Evolutionary conservation across 169 alveolate species (phyloP), one percentile per base, ranked within the genome.

Genomic region (Plasmodium blacklocki): DNA sequence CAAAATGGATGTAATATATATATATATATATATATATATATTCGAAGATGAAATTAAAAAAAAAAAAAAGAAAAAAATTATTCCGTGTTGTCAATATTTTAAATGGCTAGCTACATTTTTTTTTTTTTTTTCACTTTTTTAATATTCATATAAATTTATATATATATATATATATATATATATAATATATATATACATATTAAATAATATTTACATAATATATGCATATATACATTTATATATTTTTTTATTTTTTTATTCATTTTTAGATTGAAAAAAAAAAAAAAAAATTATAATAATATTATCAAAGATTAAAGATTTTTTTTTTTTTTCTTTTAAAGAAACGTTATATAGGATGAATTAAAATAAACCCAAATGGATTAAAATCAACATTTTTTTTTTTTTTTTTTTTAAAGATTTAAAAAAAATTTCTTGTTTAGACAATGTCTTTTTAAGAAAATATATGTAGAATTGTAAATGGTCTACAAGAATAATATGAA

Each of bases 231-330:
- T 66, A 66, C 43, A 66, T 23, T 29, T 39, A 23, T 66, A 18
- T 15, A n/a, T 54, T 62, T 62, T 21, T 23, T 4, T 39, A 39
- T 56, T 66, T 39, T 39, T 63, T 76, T 58, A 43, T 47, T 76
- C 63, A 76, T 76, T 76, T 56, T 63, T 76, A 76, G 88, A 76
- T 76, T 19, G 70, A 47, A 76, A 76, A 76, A 76, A 75, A 75
- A 45, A 63, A 39, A 58, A 21, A 76, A 43, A 76, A 26, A 18
- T 29, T 15, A 56, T 32, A 21, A 63, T 74, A 19, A 39, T 39
- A 39, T 39, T 39, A 39, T 39, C 88, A 74, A 76, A 76, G 88
- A 76, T 50, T 76, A 49, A 23, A 47, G 14, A 64, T 62, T 54
- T 21, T 21, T 18, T 15, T 18, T 18, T 21, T 21, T 21, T 32